Conservation (phyloP, 148 eudicot genomes). For the Vaccinium corymbosum region DNA sequence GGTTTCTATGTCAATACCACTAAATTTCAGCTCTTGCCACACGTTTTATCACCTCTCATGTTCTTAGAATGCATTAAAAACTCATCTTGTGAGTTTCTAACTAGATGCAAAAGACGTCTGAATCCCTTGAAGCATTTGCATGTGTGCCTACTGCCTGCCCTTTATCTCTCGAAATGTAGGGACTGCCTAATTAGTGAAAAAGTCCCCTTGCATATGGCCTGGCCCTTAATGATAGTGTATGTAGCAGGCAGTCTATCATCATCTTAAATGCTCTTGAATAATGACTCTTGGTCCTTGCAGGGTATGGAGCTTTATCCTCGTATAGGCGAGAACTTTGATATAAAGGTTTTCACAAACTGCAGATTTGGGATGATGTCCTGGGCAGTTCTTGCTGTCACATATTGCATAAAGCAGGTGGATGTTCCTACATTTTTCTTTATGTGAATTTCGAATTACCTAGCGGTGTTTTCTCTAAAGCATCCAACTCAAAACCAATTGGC, state of each 20-base stretch:
- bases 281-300: constrained; percentile 26
- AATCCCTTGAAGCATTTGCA: background rate
- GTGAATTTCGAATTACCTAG: background rate
- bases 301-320: constrained; percentile 99
- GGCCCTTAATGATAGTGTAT: background rate
- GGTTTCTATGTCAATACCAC: background rate
- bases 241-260: background rate
- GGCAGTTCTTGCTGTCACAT: constrained; percentile 98
- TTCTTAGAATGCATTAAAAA: background rate
- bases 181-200: background rate
- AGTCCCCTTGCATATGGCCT: background rate
- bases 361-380: constrained; percentile 99
- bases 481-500: no score
- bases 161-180: background rate
- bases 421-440: background rate
- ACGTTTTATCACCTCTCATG: background rate
- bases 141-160: background rate
- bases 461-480: background rate
- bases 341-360: constrained; percentile 93
- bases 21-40: no score
- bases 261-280: constrained; percentile 13
- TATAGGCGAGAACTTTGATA: constrained; percentile 83
- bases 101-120: background rate
- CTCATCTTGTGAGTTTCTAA: background rate
- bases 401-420: constrained; percentile 89